These are phyloP conservation scores for Penicillium paneum DNA, from an alignment of 2,329 filamentous ascomycete genomes.

Conservation along the genomic window DNA sequence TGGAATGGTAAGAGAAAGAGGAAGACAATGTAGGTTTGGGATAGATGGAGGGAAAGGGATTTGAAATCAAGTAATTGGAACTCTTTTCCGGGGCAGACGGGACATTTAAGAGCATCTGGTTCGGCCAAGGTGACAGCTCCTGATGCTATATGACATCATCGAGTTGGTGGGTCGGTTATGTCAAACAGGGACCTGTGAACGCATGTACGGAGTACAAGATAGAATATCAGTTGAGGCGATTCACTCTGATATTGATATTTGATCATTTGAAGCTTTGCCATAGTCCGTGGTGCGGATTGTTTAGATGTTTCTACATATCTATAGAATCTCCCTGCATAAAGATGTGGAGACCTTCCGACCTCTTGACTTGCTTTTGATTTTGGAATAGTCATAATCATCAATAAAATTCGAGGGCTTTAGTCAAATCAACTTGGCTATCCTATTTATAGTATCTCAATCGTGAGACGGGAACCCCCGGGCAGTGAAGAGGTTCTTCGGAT, in stretches of 20 bases:
- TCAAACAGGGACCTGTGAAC: no score
- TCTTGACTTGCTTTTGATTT: background rate
- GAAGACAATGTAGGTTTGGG: background rate
- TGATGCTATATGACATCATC: slow-evolving; percentile 7
- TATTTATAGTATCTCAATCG: background rate
- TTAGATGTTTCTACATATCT: background rate
- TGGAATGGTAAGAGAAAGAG: background rate
- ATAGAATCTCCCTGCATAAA: background rate
- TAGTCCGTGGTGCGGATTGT: background rate
- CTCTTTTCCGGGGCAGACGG: background rate
- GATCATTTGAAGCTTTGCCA: background rate
- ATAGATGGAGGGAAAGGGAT: background rate
- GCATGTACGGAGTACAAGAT: background rate
- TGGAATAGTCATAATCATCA: background rate
- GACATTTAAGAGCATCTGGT: background rate
- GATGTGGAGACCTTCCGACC: background rate
- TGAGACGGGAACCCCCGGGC: background rate
- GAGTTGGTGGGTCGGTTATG: background rate
- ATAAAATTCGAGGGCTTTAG: no score
- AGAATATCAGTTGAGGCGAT: background rate
- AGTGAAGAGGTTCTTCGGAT: no score
- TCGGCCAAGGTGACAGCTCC: background rate
- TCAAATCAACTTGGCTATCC: background rate
- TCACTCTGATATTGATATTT: no score
- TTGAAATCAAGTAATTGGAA: background rate